A percentile compares a stretch with the other conserved stretches of the same genome.
phyloP scores from a whole-genome alignment of 139 green algal genomes.

The Dunaliella sp. region DNA sequence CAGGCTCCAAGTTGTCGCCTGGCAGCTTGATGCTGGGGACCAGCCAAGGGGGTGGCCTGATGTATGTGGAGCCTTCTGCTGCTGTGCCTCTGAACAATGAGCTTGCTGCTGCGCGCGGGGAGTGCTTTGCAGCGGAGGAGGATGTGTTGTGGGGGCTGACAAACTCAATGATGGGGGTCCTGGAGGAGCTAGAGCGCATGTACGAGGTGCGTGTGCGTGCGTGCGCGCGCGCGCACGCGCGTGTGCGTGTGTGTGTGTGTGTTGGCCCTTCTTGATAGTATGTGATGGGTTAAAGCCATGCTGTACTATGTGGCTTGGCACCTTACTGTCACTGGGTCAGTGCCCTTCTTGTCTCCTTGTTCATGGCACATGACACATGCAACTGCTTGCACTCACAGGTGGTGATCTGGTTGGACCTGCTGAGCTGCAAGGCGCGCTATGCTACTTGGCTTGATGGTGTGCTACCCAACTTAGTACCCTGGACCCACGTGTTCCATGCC shows the following conservation, averaged over 20 bases:
- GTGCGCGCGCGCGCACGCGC: background rate
- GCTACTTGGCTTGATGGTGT: slow-evolving; percentile 65
- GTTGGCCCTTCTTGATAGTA: too few relatives aligned
- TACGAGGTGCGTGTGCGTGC: slow-evolving; percentile 23
- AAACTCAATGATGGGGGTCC: slow-evolving; percentile 39
- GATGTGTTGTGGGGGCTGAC: slow-evolving; percentile 75
- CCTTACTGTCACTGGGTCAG: too few relatives aligned
- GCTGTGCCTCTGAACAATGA: slow-evolving; percentile 83
- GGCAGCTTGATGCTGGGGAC: slow-evolving; percentile 64
- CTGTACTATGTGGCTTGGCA: too few relatives aligned
- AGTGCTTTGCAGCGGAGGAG: slow-evolving; percentile 72
- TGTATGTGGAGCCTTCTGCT: slow-evolving; percentile 68
- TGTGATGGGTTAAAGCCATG: too few relatives aligned
- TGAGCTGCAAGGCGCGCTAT: slow-evolving; percentile 58
- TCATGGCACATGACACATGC: too few relatives aligned
- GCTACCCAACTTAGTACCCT: slow-evolving; percentile 55
- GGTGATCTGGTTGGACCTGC: slow-evolving; percentile 68
- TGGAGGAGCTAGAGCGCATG: slow-evolving; percentile 33
- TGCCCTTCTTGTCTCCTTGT: too few relatives aligned
- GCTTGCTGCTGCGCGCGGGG: slow-evolving; percentile 56
- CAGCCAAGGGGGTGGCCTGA: slow-evolving; percentile 29
- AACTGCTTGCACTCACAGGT: slow-evolving; percentile 19
- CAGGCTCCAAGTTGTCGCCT: slow-evolving; percentile 31
- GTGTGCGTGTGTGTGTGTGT: background rate
- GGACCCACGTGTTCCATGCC: slow-evolving; percentile 41